A percentile compares a stretch with the other conserved stretches of the same genome.
phyloP scores from a whole-genome alignment of 441 rosid genomes.

The Dalechampia spathulata region DNA sequence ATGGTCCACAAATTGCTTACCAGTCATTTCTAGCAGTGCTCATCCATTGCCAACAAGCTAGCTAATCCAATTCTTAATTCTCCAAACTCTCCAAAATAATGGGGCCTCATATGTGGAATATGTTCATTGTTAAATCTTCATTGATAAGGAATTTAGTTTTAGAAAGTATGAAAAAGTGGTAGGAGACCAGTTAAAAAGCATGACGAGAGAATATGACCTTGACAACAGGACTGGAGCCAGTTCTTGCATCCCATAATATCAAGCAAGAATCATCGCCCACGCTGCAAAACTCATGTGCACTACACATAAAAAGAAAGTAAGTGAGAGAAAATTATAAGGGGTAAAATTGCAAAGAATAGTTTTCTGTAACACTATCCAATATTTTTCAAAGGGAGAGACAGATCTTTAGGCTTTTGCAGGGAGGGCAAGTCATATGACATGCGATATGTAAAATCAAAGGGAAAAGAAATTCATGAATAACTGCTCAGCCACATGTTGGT shows the following conservation, averaged over 20 bases:
- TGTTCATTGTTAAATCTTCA: not conserved
- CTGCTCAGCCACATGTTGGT: not conserved
- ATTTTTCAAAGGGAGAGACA: too few species aligned
- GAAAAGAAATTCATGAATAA: not conserved
- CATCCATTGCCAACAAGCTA: not conserved
- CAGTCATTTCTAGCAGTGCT: not conserved
- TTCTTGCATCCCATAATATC: conserved; percentile 48
- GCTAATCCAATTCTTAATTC: not conserved
- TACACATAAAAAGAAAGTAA: conserved; percentile 17
- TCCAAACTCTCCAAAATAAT: not conserved
- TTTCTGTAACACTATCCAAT: too few species aligned
- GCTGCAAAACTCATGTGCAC: conserved; percentile 39
- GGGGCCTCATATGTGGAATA: not conserved
- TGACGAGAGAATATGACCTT: conserved; percentile 26
- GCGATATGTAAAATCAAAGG: not conserved
- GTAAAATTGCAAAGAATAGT: not conserved
- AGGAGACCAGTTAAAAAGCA: not conserved
- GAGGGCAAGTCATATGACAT: not conserved
- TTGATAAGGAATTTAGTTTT: not conserved
- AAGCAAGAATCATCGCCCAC: conserved; percentile 56
- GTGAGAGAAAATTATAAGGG: conserved; percentile 13
- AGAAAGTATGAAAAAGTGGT: too few species aligned
- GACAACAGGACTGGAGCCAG: conserved; percentile 35
- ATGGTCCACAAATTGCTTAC: not conserved
- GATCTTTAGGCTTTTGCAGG: not conserved